These are phyloP conservation scores for Mortierella sp. DNA, from an alignment of 371 early-diverging fungal genomes.

Conservation along the genomic window DNA sequence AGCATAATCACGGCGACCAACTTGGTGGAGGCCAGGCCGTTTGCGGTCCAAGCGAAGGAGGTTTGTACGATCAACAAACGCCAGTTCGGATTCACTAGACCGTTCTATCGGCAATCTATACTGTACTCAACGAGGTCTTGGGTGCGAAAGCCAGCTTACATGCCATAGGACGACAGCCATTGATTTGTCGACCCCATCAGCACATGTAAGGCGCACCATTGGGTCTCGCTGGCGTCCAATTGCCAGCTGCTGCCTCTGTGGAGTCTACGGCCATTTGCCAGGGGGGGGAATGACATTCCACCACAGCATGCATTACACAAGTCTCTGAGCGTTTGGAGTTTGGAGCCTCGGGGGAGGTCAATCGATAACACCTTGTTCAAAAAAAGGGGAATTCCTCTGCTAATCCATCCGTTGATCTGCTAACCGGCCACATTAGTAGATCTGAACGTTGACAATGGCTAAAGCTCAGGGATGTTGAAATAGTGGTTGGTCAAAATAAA, in stretches of 20 bases:
- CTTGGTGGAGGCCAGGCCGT: neutral
- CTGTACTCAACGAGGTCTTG: no score
- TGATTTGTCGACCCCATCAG: no score
- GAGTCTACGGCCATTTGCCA: no score
- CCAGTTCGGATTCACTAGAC: neutral
- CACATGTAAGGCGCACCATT: no score
- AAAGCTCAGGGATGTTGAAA: neutral
- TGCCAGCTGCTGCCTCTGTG: no score
- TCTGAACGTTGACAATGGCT: neutral
- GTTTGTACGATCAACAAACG: neutral
- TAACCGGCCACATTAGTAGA: neutral
- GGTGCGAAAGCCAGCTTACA: neutral
- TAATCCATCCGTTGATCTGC: no score
- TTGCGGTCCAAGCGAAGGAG: neutral
- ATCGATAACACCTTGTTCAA: no score
- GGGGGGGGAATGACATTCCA: no score
- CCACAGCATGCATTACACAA: neutral
- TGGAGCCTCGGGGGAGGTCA: neutral
- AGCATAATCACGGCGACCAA: neutral
- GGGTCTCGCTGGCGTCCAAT: no score
- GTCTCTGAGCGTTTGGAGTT: neutral
- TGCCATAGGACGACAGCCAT: no score
- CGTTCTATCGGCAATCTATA: neutral
- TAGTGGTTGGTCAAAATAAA: constrained; percentile 18
- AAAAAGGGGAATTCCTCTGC: no score